Conservation (phyloP, 768 basidiomycete species). For the Podaxis sp. region DNA sequence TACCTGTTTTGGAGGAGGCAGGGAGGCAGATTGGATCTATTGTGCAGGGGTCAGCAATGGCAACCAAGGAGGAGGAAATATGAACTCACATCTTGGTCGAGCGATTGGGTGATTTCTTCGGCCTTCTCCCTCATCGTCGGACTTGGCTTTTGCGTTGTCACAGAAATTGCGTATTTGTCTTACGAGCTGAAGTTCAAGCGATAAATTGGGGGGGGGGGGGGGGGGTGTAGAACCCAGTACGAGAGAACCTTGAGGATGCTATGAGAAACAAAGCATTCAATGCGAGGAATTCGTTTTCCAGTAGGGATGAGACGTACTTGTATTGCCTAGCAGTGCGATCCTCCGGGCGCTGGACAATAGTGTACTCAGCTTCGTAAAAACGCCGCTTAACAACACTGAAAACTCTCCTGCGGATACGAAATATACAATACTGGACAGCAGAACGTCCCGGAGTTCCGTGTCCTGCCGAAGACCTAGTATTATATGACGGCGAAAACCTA, state of each 20-base stretch:
- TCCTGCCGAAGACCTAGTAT: conserved; percentile 26
- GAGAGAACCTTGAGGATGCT: conserved; percentile 33
- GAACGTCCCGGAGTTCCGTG: conserved; percentile 29
- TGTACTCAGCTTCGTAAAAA: conserved; percentile 26
- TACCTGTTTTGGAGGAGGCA: conserved; percentile 16
- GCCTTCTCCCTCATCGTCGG: conserved; percentile 28
- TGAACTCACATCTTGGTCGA: conserved; percentile 25
- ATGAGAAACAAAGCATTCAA: not conserved
- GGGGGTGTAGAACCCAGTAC: conserved; percentile 31
- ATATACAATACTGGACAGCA: conserved; percentile 29
- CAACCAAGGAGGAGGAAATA: not conserved
- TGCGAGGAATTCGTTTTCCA: not conserved
- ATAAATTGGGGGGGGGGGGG: no score
- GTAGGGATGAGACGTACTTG: conserved; percentile 24
- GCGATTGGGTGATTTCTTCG: conserved; percentile 23
- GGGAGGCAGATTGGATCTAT: conserved; percentile 7
- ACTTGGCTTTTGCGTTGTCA: conserved; percentile 20
- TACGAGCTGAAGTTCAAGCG: conserved; percentile 25
- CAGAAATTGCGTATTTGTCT: conserved; percentile 34
- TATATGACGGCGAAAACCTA: conserved; percentile 19
- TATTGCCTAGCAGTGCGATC: conserved; percentile 27
- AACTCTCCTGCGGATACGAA: conserved; percentile 39
- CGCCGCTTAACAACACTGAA: conserved; percentile 24
- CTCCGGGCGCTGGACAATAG: conserved; percentile 17
- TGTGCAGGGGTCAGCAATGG: not conserved